Evolutionary conservation across 345 rosid species (phyloP), one percentile per base, ranked within the genome.

Genomic region (Sonneratia caseolaris): DNA sequence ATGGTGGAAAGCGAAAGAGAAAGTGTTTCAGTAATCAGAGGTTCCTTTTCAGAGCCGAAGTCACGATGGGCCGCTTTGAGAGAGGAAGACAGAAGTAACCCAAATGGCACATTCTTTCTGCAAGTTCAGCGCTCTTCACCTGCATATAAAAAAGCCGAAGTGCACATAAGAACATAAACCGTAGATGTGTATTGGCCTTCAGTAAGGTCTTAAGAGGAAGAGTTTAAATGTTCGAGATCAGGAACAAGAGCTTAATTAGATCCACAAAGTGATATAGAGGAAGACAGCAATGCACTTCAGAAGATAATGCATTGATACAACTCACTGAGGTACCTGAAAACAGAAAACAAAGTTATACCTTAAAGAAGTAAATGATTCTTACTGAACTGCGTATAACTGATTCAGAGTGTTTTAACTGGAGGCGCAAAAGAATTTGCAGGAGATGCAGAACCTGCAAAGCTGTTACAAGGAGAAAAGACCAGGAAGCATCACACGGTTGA

Each of bases 111-210:
- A 74, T 70, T 78, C 71, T 66, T 71, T 83, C 86, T 81, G 80
- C 80, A 83, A 79, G 88, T 85, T 79, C 78, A 69, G 86, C 86
- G 55, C 80, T 76, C 74, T 79, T 72, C 79, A 86, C 86, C 89
- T 86, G 90, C 89, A 86, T 81, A 77, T 81, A 42, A 9, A 42
- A 42, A 79, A 81, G 78, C 77, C 77, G 85, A 81, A 71, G 69
- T 64, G 78, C 53, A 72, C 73, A 74, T 79, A 65, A 56, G 42
- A 72, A 68, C 68, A 73, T 56, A 61, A 43, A 13, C 68, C 22
- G 9, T 47, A 10, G 56, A 37, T 55, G 38, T 37, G 61, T 16
- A n/a, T 49, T 38, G 37, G 48, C 64, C 32, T n/a, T 10, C 2
- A 71, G 38, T 47, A 64, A 45, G 43, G 64, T 24, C 32, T 38